These are phyloP conservation scores for Aureobasidium sp. DNA, from an alignment of 2,329 filamentous ascomycete genomes.

Conservation along the genomic window DNA sequence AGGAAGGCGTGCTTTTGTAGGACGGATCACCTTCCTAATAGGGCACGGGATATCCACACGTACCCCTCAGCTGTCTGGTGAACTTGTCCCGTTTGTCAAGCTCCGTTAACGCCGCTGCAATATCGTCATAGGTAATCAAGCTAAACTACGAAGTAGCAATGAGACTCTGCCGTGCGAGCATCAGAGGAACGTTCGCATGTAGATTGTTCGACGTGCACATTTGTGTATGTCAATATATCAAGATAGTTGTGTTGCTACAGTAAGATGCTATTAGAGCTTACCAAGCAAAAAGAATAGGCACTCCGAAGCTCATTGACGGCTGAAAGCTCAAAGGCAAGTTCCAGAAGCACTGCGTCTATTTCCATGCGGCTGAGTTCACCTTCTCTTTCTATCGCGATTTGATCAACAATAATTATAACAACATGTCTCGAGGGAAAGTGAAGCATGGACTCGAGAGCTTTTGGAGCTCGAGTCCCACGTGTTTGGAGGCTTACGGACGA, in stretches of 20 bases:
- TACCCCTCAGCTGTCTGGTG: slow-evolving; percentile 5
- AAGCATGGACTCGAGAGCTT: neutral
- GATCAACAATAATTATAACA: neutral
- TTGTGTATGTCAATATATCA: neutral
- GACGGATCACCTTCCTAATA: slow-evolving; percentile 2
- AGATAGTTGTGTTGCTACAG: neutral
- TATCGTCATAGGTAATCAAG: neutral
- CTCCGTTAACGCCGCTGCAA: neutral
- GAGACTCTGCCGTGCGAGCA: neutral
- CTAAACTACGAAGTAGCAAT: neutral
- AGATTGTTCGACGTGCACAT: neutral
- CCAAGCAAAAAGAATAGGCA: neutral
- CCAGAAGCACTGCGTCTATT: neutral
- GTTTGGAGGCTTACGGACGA: neutral
- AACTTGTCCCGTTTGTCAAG: neutral
- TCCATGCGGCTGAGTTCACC: too few species aligned
- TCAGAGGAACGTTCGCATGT: neutral
- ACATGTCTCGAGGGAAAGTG: neutral
- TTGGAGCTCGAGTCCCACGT: neutral
- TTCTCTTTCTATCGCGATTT: neutral
- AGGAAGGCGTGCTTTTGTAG: slow-evolving; percentile 4
- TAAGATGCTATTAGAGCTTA: neutral
- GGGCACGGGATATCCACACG: neutral
- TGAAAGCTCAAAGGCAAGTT: too few species aligned
- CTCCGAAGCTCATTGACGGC: neutral